These are phyloP conservation scores for Fusarium buxicola DNA, from an alignment of 2,329 filamentous ascomycete species.

Conservation along the genomic window DNA sequence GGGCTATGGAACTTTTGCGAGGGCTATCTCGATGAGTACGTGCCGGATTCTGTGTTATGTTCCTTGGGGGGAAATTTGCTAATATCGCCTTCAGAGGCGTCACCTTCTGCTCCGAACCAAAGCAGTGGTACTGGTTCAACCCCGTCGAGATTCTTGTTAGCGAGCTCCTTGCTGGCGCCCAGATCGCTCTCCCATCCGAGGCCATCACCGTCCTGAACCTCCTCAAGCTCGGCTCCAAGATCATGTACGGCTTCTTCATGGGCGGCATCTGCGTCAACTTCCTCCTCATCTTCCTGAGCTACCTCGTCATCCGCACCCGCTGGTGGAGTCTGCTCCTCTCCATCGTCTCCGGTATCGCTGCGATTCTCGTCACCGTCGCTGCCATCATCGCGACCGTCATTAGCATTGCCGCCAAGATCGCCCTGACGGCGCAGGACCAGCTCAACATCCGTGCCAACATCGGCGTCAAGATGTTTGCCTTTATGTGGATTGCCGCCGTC, in stretches of 20 bases:
- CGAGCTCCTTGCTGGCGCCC: conserved; percentile 84
- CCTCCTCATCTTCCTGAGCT: conserved; percentile 75
- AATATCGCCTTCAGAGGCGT: conserved; percentile 70
- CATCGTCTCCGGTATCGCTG: conserved; percentile 74
- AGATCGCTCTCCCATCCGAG: conserved; percentile 81
- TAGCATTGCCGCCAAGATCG: conserved; percentile 83
- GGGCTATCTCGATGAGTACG: conserved; percentile 76
- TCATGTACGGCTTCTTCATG: conserved; percentile 93
- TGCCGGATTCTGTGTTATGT: background rate
- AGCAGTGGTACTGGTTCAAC: conserved; percentile 88
- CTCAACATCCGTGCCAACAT: conserved; percentile 81
- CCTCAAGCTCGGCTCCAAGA: conserved; percentile 78
- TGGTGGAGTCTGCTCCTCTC: conserved; percentile 76
- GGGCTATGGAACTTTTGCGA: conserved; percentile 95
- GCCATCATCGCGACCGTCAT: conserved; percentile 84
- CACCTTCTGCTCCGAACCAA: conserved; percentile 78
- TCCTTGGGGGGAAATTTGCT: background rate
- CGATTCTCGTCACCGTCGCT: conserved; percentile 75
- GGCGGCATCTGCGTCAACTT: conserved; percentile 76
- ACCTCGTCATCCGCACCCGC: conserved; percentile 65
- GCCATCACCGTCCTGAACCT: conserved; percentile 80
- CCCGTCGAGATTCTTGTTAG: conserved; percentile 83
- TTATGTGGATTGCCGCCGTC: conserved; percentile 87
- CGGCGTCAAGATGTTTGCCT: conserved; percentile 80
- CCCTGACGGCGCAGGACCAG: conserved; percentile 75